These are phyloP conservation scores for Aspergillus mulundensis DNA, from an alignment of 495 filamentous ascomycete species.

Conservation along the genomic window DNA sequence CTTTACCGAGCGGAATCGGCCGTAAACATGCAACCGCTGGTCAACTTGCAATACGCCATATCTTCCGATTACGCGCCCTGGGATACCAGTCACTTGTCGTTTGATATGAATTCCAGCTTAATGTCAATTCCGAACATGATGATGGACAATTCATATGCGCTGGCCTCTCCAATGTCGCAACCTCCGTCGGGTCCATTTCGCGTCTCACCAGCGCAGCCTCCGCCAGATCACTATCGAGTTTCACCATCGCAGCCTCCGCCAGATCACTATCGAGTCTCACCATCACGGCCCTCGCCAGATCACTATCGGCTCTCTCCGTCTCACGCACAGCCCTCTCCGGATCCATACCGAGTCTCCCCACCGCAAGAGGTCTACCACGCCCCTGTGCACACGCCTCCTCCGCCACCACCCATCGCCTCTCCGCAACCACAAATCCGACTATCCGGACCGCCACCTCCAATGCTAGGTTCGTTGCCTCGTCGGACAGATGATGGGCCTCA, in stretches of 20 bases:
- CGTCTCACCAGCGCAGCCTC: conserved; percentile 35
- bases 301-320: conserved; percentile 22
- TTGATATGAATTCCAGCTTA: conserved; percentile 51
- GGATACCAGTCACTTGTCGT: conserved; percentile 44
- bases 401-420: conserved; percentile 31
- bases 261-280: conserved; percentile 2
- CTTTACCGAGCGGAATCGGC: conserved; percentile 68
- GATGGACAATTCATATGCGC: conserved; percentile 37
- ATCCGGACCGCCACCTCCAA: conserved; percentile 34
- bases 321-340: conserved; percentile 41
- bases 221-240: conserved; percentile 12
- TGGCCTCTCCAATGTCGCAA: conserved; percentile 45
- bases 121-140: conserved; percentile 43
- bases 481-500: conserved; percentile 39
- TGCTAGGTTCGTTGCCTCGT: conserved; percentile 34
- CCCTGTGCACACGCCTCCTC: conserved; percentile 33
- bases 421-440: conserved; percentile 26
- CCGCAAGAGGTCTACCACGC: conserved; percentile 39
- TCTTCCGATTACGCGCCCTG: conserved; percentile 40
- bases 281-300: conserved; percentile 39
- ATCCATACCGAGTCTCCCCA: conserved; percentile 42
- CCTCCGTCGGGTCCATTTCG: conserved; percentile 45
- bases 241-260: conserved; percentile 40
- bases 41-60: conserved; percentile 43
- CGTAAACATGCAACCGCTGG: conserved; percentile 44